Conservation (phyloP, 306 rosid species). For the Comarum palustre region DNA sequence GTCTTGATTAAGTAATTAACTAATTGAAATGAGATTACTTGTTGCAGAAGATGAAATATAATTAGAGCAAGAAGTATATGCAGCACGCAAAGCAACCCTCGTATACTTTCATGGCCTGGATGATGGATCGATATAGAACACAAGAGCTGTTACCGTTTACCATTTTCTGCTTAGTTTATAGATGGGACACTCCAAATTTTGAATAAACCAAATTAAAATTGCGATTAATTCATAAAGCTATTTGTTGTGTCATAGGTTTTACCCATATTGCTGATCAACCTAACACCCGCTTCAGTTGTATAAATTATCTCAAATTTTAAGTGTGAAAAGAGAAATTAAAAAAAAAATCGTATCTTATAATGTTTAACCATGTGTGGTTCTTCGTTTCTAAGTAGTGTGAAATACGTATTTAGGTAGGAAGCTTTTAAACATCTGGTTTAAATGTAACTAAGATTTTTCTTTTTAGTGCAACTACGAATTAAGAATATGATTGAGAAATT, state of each 20-base stretch:
- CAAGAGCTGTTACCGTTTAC: background rate
- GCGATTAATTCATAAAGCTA: background rate
- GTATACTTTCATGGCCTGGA: constrained; percentile 10
- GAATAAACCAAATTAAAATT: background rate
- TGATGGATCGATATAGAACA: background rate
- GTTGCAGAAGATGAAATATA: constrained; percentile 14
- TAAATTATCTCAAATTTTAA: background rate
- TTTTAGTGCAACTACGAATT: too few species aligned
- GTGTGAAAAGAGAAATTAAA: background rate
- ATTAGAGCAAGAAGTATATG: constrained; percentile 1
- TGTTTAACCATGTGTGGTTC: too few species aligned
- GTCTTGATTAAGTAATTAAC: background rate
- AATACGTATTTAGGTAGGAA: too few species aligned
- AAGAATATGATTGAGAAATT: too few species aligned
- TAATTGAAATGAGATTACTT: constrained; percentile 17
- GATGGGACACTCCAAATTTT: background rate
- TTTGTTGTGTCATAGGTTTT: background rate
- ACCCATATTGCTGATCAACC: background rate
- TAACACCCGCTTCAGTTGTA: background rate
- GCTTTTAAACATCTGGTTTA: too few species aligned
- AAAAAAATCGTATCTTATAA: too few species aligned
- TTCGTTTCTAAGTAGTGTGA: too few species aligned
- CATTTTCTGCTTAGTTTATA: background rate
- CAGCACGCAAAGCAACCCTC: constrained; percentile 28
- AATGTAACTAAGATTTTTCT: too few species aligned